Evolutionary conservation across 2,329 filamentous ascomycete genomes (phyloP), one percentile per base, ranked within the genome.

Genomic region (Talaromyces pinophilus): DNA sequence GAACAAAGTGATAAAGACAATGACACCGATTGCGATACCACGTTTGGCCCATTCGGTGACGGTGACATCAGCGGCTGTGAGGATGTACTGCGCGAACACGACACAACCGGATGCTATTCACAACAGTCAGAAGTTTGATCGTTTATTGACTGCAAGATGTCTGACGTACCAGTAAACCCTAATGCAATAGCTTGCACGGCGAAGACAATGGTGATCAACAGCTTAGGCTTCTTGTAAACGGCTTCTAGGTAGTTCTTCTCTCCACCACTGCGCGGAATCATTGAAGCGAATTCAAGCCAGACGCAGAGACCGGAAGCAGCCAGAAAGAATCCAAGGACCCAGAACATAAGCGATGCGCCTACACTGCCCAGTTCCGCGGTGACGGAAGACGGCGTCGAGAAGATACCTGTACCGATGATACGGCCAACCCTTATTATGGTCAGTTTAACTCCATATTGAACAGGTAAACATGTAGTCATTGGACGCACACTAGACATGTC

Each of bases 321-420:
- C 44, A 83, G 80, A 11, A 82, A 67, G 30, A 76, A 78, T 38
- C 83, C 85, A 10, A 86, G 74, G 1, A 85, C 79, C 86, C 86
- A 87, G 22, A 87, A 74, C 55, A 85, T 77, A 15, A 87, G 74
- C 7, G 81, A 79, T 54, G 85, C 80, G 2, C 85, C 85, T 3
- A 87, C 85, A 7, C 81, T 86, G 0, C 85, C 85, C 1, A 84
- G 82, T 0, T 83, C 82, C 7, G 80, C 79, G 66, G 85, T 85
- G 59, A 87, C 84, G n/a, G 84, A 83, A 1, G 83, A 83, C 0
- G 85, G 85, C 0, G 85, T 85, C 0, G 85, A 85, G 71, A 86
- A 87, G 28, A 85, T 77, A 68, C 82, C 78, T 10, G 81, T 75
- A 2, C 81, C 81, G 28, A 82, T 70, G 59, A 74, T 76, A 13